Conservation (phyloP, 495 filamentous ascomycete genomes). For the Polyplosphaeria fusca region DNA sequence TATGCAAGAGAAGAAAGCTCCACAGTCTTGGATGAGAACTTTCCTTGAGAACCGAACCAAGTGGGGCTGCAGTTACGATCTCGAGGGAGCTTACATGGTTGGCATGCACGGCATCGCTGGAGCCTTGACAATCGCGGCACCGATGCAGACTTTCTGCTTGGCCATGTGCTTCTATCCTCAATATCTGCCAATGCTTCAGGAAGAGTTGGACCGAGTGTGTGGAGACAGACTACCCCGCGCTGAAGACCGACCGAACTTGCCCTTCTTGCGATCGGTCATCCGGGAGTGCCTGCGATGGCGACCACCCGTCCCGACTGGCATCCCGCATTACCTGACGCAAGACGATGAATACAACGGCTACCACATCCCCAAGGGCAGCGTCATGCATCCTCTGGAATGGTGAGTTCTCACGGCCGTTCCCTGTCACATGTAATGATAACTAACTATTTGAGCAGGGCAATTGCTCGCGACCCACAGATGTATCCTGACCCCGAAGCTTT, state of each 20-base stretch:
- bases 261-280: slow-evolving; percentile 53
- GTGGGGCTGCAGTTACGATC: slow-evolving; percentile 40
- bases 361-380: slow-evolving; percentile 53
- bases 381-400: slow-evolving; percentile 55
- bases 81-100: slow-evolving; percentile 44
- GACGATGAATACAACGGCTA: slow-evolving; percentile 58
- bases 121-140: slow-evolving; percentile 46
- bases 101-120: slow-evolving; percentile 44
- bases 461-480: slow-evolving; percentile 36
- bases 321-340: slow-evolving; percentile 52
- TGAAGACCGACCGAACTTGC: slow-evolving; percentile 40
- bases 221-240: slow-evolving; percentile 41
- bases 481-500: slow-evolving; percentile 40
- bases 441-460: slow-evolving; percentile 32
- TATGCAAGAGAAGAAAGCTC: slow-evolving; percentile 33
- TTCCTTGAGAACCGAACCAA: slow-evolving; percentile 35
- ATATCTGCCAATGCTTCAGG: slow-evolving; percentile 52
- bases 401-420: no score
- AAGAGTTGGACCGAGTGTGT: slow-evolving; percentile 53
- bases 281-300: slow-evolving; percentile 62
- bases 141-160: slow-evolving; percentile 56
- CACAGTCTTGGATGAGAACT: slow-evolving; percentile 37
- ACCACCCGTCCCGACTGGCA: slow-evolving; percentile 49
- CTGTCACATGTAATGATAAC: no score
- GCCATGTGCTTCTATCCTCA: slow-evolving; percentile 60